phyloP scores from a whole-genome alignment of 257 asterid genomes.

The Solanum neorickii region DNA sequence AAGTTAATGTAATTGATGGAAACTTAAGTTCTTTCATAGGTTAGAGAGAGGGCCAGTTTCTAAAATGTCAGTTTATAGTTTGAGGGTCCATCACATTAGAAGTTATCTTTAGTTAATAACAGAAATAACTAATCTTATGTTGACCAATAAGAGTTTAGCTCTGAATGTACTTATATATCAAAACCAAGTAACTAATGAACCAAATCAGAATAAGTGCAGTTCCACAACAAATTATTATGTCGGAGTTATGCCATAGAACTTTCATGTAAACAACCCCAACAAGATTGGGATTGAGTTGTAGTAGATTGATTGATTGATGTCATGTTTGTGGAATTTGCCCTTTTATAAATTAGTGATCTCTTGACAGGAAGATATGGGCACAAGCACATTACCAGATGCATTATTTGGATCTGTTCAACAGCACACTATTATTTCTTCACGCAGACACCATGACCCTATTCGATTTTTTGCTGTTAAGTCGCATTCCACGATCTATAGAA shows the following conservation, averaged over 20 bases:
- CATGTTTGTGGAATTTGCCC: background rate
- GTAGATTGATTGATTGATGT: background rate
- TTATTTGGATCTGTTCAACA: background rate
- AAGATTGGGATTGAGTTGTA: background rate
- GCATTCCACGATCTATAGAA: conserved; percentile 1
- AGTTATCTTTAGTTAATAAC: background rate
- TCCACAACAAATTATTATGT: background rate
- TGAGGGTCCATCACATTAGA: background rate
- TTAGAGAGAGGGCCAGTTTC: background rate
- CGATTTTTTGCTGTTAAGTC: background rate
- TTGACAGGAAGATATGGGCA: conserved; percentile 15
- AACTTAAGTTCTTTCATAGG: background rate
- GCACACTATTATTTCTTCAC: background rate
- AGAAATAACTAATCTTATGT: background rate
- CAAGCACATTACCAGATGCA: conserved; percentile 13
- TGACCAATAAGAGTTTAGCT: background rate
- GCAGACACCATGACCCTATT: background rate
- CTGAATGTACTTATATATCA: background rate
- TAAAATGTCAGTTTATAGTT: background rate
- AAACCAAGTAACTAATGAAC: background rate
- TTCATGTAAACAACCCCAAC: background rate
- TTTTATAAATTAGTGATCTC: background rate
- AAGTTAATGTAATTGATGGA: background rate
- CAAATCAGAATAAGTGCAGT: background rate
- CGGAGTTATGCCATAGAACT: background rate